These are phyloP conservation scores for Puccinellia tenuiflora DNA, from an alignment of 176 grass and related monocot genomes.

Conservation along the genomic window DNA sequence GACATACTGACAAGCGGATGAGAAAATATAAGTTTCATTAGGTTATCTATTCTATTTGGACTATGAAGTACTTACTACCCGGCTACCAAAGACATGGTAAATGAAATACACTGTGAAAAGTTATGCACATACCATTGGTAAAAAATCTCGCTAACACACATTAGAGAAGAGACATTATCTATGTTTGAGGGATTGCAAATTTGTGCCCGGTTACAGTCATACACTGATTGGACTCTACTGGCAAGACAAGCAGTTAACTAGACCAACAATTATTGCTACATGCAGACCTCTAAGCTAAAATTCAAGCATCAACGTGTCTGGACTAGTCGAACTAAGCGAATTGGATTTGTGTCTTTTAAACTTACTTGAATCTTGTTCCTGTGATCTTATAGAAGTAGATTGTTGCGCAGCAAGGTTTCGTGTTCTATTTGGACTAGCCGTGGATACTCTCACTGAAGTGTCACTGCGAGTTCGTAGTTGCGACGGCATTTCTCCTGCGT, in stretches of 20 bases:
- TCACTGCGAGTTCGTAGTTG: slow-evolving; percentile 24
- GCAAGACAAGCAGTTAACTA: slow-evolving; percentile 4
- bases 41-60: background rate
- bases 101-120: background rate
- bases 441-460: slow-evolving; percentile 32
- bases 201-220: background rate
- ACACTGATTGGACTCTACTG: background rate
- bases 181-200: background rate
- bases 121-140: background rate
- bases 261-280: background rate
- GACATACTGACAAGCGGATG: background rate
- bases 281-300: background rate
- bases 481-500: slow-evolving; percentile 44
- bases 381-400: slow-evolving; percentile 24
- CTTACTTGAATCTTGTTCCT: slow-evolving; percentile 71
- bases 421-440: slow-evolving; percentile 24
- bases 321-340: slow-evolving; percentile 9
- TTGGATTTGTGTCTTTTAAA: slow-evolving; percentile 14
- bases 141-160: background rate
- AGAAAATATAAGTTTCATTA: background rate
- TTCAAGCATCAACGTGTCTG: background rate
- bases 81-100: background rate
- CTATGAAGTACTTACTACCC: background rate
- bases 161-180: background rate
- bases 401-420: slow-evolving; percentile 43